phyloP scores from a whole-genome alignment of 2,329 filamentous ascomycete genomes.

The Fusarium goolgardi region DNA sequence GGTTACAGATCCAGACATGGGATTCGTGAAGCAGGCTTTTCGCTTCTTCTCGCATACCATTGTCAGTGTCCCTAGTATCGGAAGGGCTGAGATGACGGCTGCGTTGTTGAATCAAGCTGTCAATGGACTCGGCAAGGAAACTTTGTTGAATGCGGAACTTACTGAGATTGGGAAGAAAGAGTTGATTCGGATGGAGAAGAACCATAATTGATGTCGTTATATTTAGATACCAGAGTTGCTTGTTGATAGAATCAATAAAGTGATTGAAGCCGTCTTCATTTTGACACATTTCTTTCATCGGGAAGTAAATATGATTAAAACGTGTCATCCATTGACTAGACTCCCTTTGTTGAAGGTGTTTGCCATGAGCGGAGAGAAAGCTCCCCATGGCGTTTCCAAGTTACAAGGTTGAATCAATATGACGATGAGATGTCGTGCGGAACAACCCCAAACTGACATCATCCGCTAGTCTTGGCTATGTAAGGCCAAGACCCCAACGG shows the following conservation, averaged over 20 bases:
- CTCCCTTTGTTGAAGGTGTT: background rate
- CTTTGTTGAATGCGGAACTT: constrained; percentile 57
- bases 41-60: constrained; percentile 24
- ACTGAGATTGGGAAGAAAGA: constrained; percentile 49
- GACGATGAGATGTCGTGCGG: constrained; percentile 6
- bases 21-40: constrained; percentile 6
- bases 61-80: constrained; percentile 51
- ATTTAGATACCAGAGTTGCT: background rate
- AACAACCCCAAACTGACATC: constrained; percentile 5
- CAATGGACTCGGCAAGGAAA: constrained; percentile 60
- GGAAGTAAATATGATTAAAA: background rate
- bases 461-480: constrained; percentile 2
- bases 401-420: background rate
- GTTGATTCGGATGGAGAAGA: background rate
- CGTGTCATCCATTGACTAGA: too few relatives aligned
- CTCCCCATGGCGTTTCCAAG: background rate
- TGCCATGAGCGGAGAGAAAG: background rate
- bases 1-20: constrained; percentile 47
- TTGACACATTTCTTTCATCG: background rate
- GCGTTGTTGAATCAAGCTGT: constrained; percentile 59
- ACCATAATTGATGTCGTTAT: background rate
- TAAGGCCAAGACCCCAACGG: background rate
- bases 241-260: background rate
- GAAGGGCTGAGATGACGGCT: constrained; percentile 54
- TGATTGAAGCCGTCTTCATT: background rate